Percentiles rank a stretch among this genome's conserved stretches.
These are phyloP conservation scores for Mrakia blollopis DNA, from an alignment of 768 basidiomycete species.

Conservation along the genomic window DNA sequence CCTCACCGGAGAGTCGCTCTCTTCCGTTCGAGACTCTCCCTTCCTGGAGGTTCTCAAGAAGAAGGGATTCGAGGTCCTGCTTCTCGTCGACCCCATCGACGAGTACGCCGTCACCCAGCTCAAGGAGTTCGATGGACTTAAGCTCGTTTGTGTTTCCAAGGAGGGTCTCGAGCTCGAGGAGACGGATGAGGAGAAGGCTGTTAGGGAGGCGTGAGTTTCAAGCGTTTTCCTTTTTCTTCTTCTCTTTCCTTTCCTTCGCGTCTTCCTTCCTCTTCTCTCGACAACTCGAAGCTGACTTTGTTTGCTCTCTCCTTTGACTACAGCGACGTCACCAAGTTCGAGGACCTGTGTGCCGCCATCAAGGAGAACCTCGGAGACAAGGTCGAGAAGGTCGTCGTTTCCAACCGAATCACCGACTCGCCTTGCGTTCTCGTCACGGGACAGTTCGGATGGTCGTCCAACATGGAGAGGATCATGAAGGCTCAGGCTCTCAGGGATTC, in stretches of 20 bases:
- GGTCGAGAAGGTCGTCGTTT: constrained; percentile 98
- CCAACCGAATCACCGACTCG: constrained; percentile 95
- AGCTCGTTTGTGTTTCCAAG: constrained; percentile 95
- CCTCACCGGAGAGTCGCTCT: constrained; percentile 95
- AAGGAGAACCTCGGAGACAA: constrained; percentile 99
- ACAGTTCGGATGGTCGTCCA: constrained; percentile 98
- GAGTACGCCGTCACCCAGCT: constrained; percentile 98
- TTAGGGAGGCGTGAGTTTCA: constrained; percentile 62
- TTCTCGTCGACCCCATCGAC: constrained; percentile 97
- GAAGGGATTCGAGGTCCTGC: constrained; percentile 97
- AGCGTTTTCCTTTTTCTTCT: too few relatives aligned
- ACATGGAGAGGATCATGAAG: constrained; percentile 99
- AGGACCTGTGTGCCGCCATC: constrained; percentile 85
- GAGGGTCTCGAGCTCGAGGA: constrained; percentile 99
- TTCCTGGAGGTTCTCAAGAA: constrained; percentile 99
- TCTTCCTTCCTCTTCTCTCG: neutral
- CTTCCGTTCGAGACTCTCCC: constrained; percentile 82
- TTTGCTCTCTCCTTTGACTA: neutral
- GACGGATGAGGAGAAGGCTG: constrained; percentile 93
- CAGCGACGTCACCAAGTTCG: constrained; percentile 66
- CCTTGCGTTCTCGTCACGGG: constrained; percentile 97
- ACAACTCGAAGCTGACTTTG: neutral
- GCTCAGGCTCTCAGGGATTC: constrained; percentile 94
- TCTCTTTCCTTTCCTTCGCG: neutral
- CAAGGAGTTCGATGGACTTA: constrained; percentile 98